Evolutionary conservation across 2,329 filamentous ascomycete species (phyloP).

Genomic region (Sporothrix euskadiensis): DNA sequence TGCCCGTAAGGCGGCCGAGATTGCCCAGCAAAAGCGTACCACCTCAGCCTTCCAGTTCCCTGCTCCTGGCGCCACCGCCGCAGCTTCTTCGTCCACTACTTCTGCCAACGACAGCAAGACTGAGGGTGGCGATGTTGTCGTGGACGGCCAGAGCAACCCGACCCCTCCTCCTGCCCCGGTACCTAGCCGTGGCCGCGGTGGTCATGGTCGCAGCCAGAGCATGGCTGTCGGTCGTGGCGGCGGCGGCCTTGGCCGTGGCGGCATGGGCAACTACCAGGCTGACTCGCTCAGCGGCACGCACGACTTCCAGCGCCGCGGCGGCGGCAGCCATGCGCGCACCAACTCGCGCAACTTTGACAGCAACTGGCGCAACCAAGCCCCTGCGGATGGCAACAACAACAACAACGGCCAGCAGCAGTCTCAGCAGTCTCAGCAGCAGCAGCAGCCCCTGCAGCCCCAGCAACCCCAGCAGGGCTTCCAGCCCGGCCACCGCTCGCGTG

Average conservation of each 20-base stretch:
- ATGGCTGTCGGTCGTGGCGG: slow-evolving; percentile 74
- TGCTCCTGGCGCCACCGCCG: slow-evolving; percentile 65
- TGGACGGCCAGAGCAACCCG: slow-evolving; percentile 12
- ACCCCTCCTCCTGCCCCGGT: slow-evolving; percentile 38
- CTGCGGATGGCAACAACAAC: slow-evolving; percentile 54
- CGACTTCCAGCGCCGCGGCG: slow-evolving; percentile 75
- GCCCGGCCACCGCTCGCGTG: slow-evolving; percentile 83
- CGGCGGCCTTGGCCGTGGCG: slow-evolving; percentile 67
- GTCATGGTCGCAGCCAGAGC: slow-evolving; percentile 81
- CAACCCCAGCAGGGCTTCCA: slow-evolving; percentile 65
- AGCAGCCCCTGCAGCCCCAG: slow-evolving; percentile 53
- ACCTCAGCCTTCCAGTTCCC: slow-evolving; percentile 95
- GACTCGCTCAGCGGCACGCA: slow-evolving; percentile 45
- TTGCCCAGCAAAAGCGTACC: slow-evolving; percentile 94
- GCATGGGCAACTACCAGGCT: slow-evolving; percentile 53
- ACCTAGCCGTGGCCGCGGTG: slow-evolving; percentile 55
- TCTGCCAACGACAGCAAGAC: slow-evolving; percentile 49
- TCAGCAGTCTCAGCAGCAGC: slow-evolving; percentile 53
- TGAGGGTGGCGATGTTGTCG: slow-evolving; percentile 45
- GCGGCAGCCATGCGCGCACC: slow-evolving; percentile 77
- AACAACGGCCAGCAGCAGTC: slow-evolving; percentile 43
- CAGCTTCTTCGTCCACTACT: slow-evolving; percentile 49
- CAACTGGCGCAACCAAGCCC: slow-evolving; percentile 85
- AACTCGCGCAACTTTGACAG: slow-evolving; percentile 94
- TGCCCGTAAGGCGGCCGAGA: slow-evolving; percentile 94